A percentile compares a stretch with the other conserved stretches of the same genome.
phyloP scores from a whole-genome alignment of 2,329 filamentous ascomycete species.

The Epichloe baconii region DNA sequence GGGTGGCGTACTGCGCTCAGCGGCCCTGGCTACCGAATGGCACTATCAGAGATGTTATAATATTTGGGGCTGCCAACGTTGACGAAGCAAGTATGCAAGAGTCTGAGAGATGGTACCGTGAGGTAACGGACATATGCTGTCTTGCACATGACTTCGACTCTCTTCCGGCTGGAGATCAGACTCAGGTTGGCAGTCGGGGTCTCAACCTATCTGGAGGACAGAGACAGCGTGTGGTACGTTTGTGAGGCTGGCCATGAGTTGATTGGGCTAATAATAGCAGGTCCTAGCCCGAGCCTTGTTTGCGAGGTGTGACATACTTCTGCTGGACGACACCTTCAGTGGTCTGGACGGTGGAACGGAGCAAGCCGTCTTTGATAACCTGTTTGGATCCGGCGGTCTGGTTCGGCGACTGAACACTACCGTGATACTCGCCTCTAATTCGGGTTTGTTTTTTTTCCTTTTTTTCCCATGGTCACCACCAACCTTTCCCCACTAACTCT shows the following conservation, averaged over 20 bases:
- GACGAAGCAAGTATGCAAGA: too few relatives aligned
- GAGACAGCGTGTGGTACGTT: conserved; percentile 11
- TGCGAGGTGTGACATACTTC: background rate
- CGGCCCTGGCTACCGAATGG: conserved; percentile 10
- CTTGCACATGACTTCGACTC: conserved; percentile 10
- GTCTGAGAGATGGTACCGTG: conserved; percentile 8
- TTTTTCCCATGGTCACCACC: background rate
- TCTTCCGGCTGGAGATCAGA: conserved; percentile 11
- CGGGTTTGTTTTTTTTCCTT: background rate
- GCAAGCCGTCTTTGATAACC: background rate
- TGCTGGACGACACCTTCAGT: background rate
- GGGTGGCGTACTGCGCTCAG: conserved; percentile 10
- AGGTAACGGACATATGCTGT: conserved; percentile 10
- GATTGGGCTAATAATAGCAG: background rate
- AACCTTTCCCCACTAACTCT: background rate
- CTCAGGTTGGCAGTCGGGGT: conserved; percentile 9
- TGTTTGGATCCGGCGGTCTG: background rate
- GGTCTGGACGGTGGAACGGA: background rate
- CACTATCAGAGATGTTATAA: conserved; percentile 9
- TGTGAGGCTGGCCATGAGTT: background rate
- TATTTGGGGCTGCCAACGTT: conserved; percentile 6
- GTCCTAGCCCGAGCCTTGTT: background rate
- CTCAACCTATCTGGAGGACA: conserved; percentile 12
- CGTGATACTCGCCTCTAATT: background rate
- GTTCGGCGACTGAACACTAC: background rate